Evolutionary conservation across 805 yeast species (phyloP).

Genomic region (Starmerella bombi): DNA sequence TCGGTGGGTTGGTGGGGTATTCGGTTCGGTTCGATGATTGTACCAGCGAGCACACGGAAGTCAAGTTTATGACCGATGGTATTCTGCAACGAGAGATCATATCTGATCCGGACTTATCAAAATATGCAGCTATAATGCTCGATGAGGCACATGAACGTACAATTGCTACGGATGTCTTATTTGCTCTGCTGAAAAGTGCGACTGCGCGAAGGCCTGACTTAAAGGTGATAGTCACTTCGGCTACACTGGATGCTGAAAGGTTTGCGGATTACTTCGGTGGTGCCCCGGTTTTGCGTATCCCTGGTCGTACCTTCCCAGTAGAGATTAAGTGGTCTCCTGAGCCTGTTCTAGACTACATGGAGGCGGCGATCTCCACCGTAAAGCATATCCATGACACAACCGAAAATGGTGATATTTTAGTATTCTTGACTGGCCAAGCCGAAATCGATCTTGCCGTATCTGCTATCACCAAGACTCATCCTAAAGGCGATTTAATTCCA

Average conservation of each 20-base stretch:
- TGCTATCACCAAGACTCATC: slow-evolving; percentile 40
- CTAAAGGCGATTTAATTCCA: slow-evolving; percentile 46
- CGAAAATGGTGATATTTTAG: slow-evolving; percentile 62
- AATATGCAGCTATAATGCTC: slow-evolving; percentile 73
- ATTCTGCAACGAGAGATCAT: slow-evolving; percentile 78
- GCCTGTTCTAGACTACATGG: slow-evolving; percentile 83
- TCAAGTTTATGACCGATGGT: slow-evolving; percentile 94
- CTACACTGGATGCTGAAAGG: slow-evolving; percentile 82
- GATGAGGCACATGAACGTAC: slow-evolving; percentile 98
- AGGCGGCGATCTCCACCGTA: slow-evolving; percentile 77
- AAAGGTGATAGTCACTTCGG: slow-evolving; percentile 73
- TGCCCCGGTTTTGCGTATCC: slow-evolving; percentile 80
- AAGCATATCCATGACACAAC: slow-evolving; percentile 72
- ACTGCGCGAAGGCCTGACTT: slow-evolving; percentile 51
- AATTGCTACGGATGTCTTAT: slow-evolving; percentile 69
- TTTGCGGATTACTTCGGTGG: slow-evolving; percentile 68
- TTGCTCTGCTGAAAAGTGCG: slow-evolving; percentile 69
- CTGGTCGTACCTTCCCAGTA: slow-evolving; percentile 90
- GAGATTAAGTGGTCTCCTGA: slow-evolving; percentile 68
- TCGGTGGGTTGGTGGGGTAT: slow-evolving; percentile 88
- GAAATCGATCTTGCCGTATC: slow-evolving; percentile 84
- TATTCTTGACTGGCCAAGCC: slow-evolving; percentile 90
- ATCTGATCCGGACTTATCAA: slow-evolving; percentile 50
- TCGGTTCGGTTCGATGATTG: slow-evolving; percentile 76
- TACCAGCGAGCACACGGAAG: slow-evolving; percentile 47